Evolutionary conservation across 1,284 basidiomycete genomes (phyloP).

Genomic region (Fomitiporia mediterranea): DNA sequence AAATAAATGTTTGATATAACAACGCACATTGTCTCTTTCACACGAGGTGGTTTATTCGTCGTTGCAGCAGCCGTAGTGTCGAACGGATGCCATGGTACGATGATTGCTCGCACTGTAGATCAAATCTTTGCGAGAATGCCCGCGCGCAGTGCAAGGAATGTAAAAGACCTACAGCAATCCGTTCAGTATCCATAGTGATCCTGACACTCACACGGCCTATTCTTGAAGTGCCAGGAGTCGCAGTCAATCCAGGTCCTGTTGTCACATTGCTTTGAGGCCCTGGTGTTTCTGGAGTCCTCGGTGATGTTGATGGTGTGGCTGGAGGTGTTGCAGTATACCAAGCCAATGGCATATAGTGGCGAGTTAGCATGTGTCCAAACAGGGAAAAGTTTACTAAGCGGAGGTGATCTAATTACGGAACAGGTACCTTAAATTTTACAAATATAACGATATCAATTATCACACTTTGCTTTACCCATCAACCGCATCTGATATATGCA

Average conservation of each 20-base stretch:
- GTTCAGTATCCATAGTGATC: constrained; percentile 53
- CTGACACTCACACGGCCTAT: constrained; percentile 36
- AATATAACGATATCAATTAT: too few relatives aligned
- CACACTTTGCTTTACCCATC: too few relatives aligned
- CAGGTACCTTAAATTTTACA: too few relatives aligned
- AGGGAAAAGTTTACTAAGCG: too few relatives aligned
- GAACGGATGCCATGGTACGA: constrained; percentile 54
- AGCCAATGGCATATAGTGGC: too few relatives aligned
- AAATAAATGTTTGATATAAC: not conserved
- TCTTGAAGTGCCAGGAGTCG: constrained; percentile 22
- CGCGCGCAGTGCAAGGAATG: constrained; percentile 24
- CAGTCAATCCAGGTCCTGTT: not conserved
- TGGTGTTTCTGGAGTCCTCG: not conserved
- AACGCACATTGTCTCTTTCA: constrained; percentile 62
- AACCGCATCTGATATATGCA: too few relatives aligned
- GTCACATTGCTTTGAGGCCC: not conserved
- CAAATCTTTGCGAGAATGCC: constrained; percentile 49
- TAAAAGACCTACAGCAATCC: constrained; percentile 41
- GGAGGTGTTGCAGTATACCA: not conserved
- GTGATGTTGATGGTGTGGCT: constrained; percentile 4
- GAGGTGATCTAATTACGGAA: too few relatives aligned
- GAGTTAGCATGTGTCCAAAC: too few relatives aligned
- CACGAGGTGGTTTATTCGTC: constrained; percentile 41
- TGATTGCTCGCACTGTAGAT: constrained; percentile 55
- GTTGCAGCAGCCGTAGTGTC: constrained; percentile 28